Conservation (phyloP, 2,329 filamentous ascomycete genomes). For the Grosmannia clavigera region DNA sequence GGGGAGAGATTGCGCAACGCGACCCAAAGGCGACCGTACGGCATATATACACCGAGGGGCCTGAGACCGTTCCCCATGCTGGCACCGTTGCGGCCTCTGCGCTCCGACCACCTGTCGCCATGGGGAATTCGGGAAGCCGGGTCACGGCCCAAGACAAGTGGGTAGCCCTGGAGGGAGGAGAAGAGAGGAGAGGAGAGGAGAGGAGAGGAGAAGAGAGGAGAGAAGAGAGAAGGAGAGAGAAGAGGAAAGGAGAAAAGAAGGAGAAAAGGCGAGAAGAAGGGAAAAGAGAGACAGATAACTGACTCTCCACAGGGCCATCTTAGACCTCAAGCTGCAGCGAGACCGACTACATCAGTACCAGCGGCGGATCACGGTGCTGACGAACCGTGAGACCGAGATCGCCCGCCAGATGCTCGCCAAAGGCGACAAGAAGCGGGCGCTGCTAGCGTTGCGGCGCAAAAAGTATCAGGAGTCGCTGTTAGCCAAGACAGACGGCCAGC, state of each 20-base stretch:
- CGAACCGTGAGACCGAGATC: conserved; percentile 74
- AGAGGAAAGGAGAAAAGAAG: too few relatives aligned
- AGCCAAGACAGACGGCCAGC: conserved; percentile 78
- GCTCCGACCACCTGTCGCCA: conserved; percentile 16
- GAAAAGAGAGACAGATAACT: neutral
- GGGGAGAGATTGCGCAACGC: too few relatives aligned
- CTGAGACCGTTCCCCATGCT: neutral
- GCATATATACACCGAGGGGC: too few relatives aligned
- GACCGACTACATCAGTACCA: conserved; percentile 97
- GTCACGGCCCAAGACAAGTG: conserved; percentile 75
- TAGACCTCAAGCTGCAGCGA: conserved; percentile 94
- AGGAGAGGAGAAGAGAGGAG: neutral
- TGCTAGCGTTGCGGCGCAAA: conserved; percentile 82
- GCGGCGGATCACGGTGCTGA: conserved; percentile 74
- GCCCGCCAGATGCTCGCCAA: conserved; percentile 70
- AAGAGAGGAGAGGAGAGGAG: neutral
- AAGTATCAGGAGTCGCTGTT: conserved; percentile 93
- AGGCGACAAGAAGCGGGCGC: conserved; percentile 68
- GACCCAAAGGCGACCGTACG: too few relatives aligned
- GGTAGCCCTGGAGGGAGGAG: neutral
- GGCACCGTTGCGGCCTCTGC: neutral
- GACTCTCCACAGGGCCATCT: conserved; percentile 58
- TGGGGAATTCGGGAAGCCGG: conserved; percentile 45
- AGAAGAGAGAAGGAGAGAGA: neutral
- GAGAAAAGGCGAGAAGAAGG: neutral